These are phyloP conservation scores for Miscanthus sacchariflorus DNA, from an alignment of 202 grass and related monocot genomes.

Conservation along the genomic window DNA sequence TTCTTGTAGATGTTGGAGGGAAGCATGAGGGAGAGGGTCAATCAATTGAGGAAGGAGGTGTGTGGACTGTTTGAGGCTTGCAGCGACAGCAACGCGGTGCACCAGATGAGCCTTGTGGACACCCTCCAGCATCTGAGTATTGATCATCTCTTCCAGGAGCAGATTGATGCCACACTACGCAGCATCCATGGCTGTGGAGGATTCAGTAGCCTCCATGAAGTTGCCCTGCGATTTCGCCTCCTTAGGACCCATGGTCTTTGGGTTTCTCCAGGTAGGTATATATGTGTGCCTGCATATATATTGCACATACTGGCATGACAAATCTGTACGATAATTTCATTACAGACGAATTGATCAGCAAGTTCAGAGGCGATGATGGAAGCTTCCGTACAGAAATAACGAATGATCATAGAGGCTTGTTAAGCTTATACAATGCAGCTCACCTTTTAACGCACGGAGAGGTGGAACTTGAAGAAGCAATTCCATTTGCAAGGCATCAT, in stretches of 20 bases:
- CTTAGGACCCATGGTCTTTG: conserved; percentile 49
- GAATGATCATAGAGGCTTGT: conserved; percentile 41
- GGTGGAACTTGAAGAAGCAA: conserved; percentile 34
- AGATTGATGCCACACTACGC: conserved; percentile 30
- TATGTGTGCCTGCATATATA: background rate
- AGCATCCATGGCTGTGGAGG: background rate
- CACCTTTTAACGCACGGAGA: conserved; percentile 34
- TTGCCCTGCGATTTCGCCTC: conserved; percentile 43
- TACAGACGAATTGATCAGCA: conserved; percentile 46
- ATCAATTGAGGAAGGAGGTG: conserved; percentile 26
- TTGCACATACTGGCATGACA: background rate
- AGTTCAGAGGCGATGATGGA: conserved; percentile 45
- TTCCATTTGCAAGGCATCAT: conserved; percentile 29
- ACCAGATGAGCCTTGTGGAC: conserved; percentile 47
- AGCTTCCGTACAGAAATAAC: conserved; percentile 15
- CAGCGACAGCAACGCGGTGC: background rate
- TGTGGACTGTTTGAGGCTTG: background rate
- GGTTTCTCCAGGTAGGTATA: conserved; percentile 39
- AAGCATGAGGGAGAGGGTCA: background rate
- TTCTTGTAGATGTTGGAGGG: conserved; percentile 5
- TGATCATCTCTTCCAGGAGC: conserved; percentile 48
- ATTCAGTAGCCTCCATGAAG: conserved; percentile 39
- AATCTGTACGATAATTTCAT: background rate
- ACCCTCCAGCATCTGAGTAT: conserved; percentile 46
- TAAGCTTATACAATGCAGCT: conserved; percentile 54